These are phyloP conservation scores for Cryptococcus deneoformans DNA, from an alignment of 1,284 basidiomycete genomes.

Conservation along the genomic window DNA sequence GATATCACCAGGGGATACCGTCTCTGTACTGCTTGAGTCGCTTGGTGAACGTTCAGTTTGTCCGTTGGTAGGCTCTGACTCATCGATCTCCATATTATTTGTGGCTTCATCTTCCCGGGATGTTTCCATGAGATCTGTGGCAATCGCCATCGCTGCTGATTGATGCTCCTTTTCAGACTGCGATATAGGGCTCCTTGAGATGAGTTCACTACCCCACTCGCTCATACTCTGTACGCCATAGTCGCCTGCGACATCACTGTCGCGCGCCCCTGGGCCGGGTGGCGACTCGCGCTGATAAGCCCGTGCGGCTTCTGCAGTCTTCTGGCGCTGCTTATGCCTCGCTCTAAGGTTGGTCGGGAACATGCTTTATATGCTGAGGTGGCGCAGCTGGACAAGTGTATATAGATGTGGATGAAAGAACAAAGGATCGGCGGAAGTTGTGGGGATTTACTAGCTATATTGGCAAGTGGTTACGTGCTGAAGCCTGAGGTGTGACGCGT, in stretches of 20 bases:
- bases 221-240: constrained; percentile 15
- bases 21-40: too few relatives aligned
- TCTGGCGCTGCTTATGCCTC: neutral
- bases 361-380: constrained; percentile 1
- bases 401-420: too few relatives aligned
- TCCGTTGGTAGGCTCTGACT: neutral
- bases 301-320: constrained; percentile 7
- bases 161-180: too few relatives aligned
- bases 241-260: neutral
- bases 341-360: constrained; percentile 8
- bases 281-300: constrained; percentile 17
- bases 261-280: neutral
- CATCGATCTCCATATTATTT: neutral
- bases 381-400: too few relatives aligned
- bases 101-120: neutral
- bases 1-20: too few relatives aligned
- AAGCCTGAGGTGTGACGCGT: too few relatives aligned
- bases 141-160: too few relatives aligned
- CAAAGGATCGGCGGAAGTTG: too few relatives aligned
- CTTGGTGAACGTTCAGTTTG: too few relatives aligned
- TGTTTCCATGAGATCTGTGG: neutral
- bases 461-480: too few relatives aligned
- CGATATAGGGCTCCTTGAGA: too few relatives aligned
- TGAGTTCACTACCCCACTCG: constrained; percentile 8
- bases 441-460: too few relatives aligned